Base-by-base conservation (phyloP, 441 rosid genomes). In the Raphanus hybrid region DNA sequence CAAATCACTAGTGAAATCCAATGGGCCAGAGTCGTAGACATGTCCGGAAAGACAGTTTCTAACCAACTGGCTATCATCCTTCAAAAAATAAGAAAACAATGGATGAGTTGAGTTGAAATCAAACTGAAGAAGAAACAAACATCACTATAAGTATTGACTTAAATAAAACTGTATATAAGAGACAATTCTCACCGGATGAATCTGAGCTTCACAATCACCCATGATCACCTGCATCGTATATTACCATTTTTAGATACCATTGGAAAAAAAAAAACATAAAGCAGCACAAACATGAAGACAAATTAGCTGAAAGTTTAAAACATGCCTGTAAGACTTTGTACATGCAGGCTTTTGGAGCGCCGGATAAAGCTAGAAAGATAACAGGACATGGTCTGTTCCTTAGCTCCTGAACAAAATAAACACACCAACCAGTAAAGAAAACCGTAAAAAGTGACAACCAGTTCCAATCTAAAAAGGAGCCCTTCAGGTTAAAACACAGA, bases 291-390 rank as follows among this genome's bases (percentile, higher is more conserved):
- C 2, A 14, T 26, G 23, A 29, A 61, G 3, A 45, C 11, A 58
- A 12, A 55, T 54, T 6, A 70, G n/a, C 52, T 58, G 18, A 45
- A 75, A 74, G 27, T 23, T 5, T n/a, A 34, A 32, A 66, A 45
- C 61, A 73, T 82, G 82, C 99, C 96, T 94, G 96, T 71, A 89
- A 84, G 37, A 86, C 89, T 86, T 92, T 91, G 85, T 88, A 87
- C 97, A 92, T 84, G 80, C 96, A 91, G 75, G 98, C 94, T 85
- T 94, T 92, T 1, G 96, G 75, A 84, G 90, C 92, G 0, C 92
- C 97, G 76, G 97, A 94, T 78, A 94, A 84, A 27, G 98, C 88
- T 35, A 88, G 83, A 79, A 92, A 90, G 73, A 91, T 87, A 67
- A 91, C 83, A 14, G 99, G 96, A 83, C 90, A 86, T 60, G 94